phyloP scores from a whole-genome alignment of 2,329 filamentous ascomycete genomes.

The Colletotrichum kahawae region DNA sequence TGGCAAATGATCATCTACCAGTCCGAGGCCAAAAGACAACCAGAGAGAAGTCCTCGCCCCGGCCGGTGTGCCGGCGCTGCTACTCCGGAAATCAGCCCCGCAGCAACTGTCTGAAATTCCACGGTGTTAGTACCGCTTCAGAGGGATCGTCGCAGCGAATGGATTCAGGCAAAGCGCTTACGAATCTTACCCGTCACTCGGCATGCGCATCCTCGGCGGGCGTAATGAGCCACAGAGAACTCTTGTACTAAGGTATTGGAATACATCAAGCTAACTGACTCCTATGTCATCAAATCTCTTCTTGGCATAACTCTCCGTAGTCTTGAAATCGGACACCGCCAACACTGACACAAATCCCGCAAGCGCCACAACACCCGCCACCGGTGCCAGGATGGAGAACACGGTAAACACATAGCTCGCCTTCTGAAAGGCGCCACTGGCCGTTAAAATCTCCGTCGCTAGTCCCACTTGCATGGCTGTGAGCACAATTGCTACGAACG shows the following conservation, averaged over 20 bases:
- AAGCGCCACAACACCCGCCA: background rate
- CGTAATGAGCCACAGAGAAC: rapidly evolving
- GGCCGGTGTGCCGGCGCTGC: background rate
- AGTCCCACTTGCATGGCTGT: background rate
- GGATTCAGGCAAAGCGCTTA: background rate
- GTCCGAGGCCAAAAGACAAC: no score
- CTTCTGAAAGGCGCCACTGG: background rate
- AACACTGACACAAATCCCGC: background rate
- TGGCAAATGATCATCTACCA: background rate
- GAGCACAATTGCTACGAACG: background rate
- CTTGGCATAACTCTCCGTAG: rapidly evolving
- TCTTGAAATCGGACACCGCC: background rate
- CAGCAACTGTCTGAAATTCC: no score
- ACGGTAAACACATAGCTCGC: background rate
- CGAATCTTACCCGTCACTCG: rapidly evolving
- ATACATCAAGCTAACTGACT: rapidly evolving
- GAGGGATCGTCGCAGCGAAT: no score
- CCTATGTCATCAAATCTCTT: background rate
- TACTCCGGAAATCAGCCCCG: background rate
- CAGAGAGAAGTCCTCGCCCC: no score
- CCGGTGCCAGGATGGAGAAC: background rate
- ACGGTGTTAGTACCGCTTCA: no score
- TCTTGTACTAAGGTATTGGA: background rate
- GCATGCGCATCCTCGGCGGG: background rate
- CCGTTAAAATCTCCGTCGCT: background rate